Conservation (phyloP, 306 rosid genomes). For the Cicer cuneatum region DNA sequence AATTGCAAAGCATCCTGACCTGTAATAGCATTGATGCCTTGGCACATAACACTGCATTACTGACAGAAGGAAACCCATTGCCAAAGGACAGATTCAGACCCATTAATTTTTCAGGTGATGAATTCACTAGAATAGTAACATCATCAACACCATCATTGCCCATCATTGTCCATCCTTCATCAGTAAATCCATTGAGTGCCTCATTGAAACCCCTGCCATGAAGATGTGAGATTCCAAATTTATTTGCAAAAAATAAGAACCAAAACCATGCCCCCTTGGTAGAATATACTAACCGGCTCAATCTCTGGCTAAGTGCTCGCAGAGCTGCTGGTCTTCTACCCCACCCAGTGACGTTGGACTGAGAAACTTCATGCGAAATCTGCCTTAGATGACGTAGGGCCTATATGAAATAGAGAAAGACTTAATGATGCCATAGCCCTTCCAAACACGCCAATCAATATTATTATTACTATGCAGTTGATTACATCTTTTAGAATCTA, state of each 20-base stretch:
- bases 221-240: slow-evolving; percentile 47
- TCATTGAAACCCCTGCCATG: slow-evolving; percentile 88
- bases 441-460: slow-evolving; percentile 8
- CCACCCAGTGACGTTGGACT: slow-evolving; percentile 88
- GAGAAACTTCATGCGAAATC: slow-evolving; percentile 93
- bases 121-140: slow-evolving; percentile 84
- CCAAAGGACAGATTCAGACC: slow-evolving; percentile 85
- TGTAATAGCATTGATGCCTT: slow-evolving; percentile 98
- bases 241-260: slow-evolving; percentile 4
- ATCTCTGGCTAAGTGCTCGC: slow-evolving; percentile 87
- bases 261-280: slow-evolving; percentile 7
- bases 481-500: slow-evolving; percentile 10
- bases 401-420: slow-evolving; percentile 46
- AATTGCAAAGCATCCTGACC: slow-evolving; percentile 58
- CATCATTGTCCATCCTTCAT: slow-evolving; percentile 97
- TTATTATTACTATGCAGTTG: not conserved
- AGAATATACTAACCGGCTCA: slow-evolving; percentile 69
- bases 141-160: slow-evolving; percentile 94
- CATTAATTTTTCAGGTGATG: slow-evolving; percentile 93
- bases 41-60: slow-evolving; percentile 93
- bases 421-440: not conserved
- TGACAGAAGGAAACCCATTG: slow-evolving; percentile 86
- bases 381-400: slow-evolving; percentile 93
- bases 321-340: slow-evolving; percentile 96
- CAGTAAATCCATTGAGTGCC: slow-evolving; percentile 94